Evolutionary conservation across 2,329 filamentous ascomycete species (phyloP).

Genomic region (Clarireedia paspali): DNA sequence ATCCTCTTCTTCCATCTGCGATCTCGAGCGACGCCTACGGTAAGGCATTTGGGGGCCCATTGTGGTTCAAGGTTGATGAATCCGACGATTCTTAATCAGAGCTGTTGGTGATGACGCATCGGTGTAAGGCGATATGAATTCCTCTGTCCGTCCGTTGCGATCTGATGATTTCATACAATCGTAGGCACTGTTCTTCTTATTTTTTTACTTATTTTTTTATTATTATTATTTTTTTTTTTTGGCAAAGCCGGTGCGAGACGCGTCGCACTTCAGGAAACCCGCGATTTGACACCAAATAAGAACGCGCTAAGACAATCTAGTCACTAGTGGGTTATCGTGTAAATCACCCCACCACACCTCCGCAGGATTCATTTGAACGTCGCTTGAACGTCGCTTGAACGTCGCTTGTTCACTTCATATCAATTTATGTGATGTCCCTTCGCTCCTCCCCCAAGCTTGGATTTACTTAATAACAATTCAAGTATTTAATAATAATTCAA

Average conservation of each 20-base stretch:
- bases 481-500: no score
- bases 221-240: neutral
- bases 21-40: slow-evolving; percentile 14
- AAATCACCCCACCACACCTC: neutral
- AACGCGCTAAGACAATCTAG: neutral
- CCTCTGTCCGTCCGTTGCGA: no score
- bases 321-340: neutral
- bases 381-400: no score
- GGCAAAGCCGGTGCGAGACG: neutral
- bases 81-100: neutral
- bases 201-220: neutral
- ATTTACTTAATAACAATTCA: no score
- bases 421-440: no score
- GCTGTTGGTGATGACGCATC: no score
- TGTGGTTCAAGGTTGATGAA: neutral
- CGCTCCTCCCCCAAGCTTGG: no score
- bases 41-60: slow-evolving; percentile 11
- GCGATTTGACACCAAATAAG: neutral
- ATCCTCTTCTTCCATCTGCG: slow-evolving; percentile 22
- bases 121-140: no score
- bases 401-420: no score
- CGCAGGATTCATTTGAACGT: no score
- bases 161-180: neutral
- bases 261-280: neutral
- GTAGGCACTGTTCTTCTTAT: neutral